Percentiles rank a stretch among this genome's conserved stretches.
These are phyloP conservation scores for Silene latifolia DNA, from an alignment of 148 eudicot genomes.

Conservation along the genomic window DNA sequence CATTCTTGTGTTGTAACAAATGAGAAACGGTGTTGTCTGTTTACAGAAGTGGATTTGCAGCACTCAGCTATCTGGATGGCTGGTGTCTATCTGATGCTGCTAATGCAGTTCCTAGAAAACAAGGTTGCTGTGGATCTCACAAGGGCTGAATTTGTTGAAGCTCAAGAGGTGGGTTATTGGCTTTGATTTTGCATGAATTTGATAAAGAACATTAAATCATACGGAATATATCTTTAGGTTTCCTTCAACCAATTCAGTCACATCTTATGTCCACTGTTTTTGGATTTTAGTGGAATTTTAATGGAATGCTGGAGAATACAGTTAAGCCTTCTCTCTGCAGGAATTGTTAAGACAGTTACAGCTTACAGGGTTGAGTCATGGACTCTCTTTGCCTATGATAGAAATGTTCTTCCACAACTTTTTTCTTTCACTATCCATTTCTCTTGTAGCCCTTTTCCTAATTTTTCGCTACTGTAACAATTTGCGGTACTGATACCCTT, in stretches of 20 bases:
- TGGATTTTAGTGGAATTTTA: not conserved
- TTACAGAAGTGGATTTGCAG: constrained; percentile 84
- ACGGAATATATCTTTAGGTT: not conserved
- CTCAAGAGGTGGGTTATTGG: constrained; percentile 78
- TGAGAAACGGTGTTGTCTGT: constrained; percentile 12
- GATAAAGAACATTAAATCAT: not conserved
- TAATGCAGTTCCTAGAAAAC: constrained; percentile 96
- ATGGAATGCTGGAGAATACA: not conserved
- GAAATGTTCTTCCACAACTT: not conserved
- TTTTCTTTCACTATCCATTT: not conserved
- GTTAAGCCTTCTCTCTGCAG: not conserved
- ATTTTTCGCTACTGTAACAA: not conserved
- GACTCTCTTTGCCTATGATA: not conserved
- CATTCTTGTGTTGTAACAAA: not conserved
- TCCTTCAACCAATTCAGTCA: constrained; percentile 1
- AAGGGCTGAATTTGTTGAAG: constrained; percentile 83
- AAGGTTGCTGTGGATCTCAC: constrained; percentile 96
- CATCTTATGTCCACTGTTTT: not conserved
- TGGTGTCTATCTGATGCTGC: constrained; percentile 83
- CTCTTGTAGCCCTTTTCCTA: not conserved
- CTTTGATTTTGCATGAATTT: constrained; percentile 8
- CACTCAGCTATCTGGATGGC: constrained; percentile 97
- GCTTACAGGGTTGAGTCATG: not conserved
- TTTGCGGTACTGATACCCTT: not conserved
- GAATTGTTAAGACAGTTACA: not conserved